Base-by-base conservation (phyloP, 768 basidiomycete species). In the Leccinum broughii region DNA sequence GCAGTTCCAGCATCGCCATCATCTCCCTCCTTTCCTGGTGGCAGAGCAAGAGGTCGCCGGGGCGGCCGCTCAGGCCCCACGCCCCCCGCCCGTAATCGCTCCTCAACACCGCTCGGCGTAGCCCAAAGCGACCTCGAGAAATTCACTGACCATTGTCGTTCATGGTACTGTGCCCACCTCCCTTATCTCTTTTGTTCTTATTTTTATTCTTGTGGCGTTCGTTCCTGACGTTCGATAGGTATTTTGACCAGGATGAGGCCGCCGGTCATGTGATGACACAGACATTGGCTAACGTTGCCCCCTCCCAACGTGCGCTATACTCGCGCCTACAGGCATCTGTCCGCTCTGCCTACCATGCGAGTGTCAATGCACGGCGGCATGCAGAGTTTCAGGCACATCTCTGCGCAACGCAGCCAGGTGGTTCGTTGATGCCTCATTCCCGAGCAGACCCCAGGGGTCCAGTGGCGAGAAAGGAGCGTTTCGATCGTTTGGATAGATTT, bases 381-480 rank as follows among this genome's bases (percentile, higher is more conserved):
- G 88, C 92, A 17, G 93, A 95, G 69, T 93, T 93, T 73, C 90
- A 85, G 71, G 94, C 93, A 32, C 88, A 93, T 66, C 76, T 96
- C 30, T 83, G 83, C 56, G 86, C 90, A 14, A 94, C 89, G 6
- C 81, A 85, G 57, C 87, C 90, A 3, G 92, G 93, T 54, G 89
- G 85, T 46, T 95, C 93, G 5, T 72, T 95, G 54, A 82, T 86
- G 73, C 88, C 91, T 28, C 83, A 87, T 70, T 81, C 88, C 30
- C 81, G 94, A 61, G 83, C 85, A 41, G 78, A 90, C 64, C 88
- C 92, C 26, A 69, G 70, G 30, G 84, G 87, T 32, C 72, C 79
- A 24, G 71, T 80, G n/a, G 92, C 93, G 9, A 80, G 77, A 71
- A 89, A 89, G 78, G 85, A 95, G 72, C 84, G 93, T 17, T 82